phyloP scores from a whole-genome alignment of 2,329 filamentous ascomycete species.

The Zymoseptoria brevis region DNA sequence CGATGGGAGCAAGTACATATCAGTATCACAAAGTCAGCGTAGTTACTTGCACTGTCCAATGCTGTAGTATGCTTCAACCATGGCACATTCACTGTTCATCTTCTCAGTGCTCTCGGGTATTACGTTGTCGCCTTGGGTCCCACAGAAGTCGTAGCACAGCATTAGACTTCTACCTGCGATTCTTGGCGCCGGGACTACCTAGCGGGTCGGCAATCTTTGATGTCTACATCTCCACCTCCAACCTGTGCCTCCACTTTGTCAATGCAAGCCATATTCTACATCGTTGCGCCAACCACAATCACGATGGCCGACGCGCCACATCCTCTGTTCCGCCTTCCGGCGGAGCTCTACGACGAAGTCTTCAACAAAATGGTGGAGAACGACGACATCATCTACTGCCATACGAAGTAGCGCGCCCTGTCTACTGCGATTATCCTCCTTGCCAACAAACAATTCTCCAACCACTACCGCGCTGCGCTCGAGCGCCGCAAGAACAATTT shows the following conservation, averaged over 20 bases:
- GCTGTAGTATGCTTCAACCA: too few relatives aligned
- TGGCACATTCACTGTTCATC: too few relatives aligned
- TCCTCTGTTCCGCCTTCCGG: background rate
- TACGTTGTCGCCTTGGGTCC: too few relatives aligned
- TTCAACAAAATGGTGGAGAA: background rate
- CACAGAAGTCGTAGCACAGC: too few relatives aligned
- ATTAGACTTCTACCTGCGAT: background rate
- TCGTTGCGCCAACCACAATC: background rate
- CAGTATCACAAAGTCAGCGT: too few relatives aligned
- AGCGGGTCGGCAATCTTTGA: background rate
- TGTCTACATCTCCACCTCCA: background rate
- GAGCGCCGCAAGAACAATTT: background rate
- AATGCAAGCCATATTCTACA: background rate
- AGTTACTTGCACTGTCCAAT: too few relatives aligned
- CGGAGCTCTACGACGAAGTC: background rate
- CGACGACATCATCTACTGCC: background rate
- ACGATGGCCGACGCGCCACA: background rate
- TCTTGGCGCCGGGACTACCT: background rate
- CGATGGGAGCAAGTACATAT: too few relatives aligned
- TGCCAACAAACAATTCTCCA: background rate
- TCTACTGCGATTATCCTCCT: background rate
- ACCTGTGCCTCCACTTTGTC: background rate
- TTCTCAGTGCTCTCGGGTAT: too few relatives aligned
- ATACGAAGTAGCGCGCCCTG: background rate
- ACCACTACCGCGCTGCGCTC: background rate